phyloP scores from a whole-genome alignment of 495 filamentous ascomycete species.

The Chaetomidium leptoderma region DNA sequence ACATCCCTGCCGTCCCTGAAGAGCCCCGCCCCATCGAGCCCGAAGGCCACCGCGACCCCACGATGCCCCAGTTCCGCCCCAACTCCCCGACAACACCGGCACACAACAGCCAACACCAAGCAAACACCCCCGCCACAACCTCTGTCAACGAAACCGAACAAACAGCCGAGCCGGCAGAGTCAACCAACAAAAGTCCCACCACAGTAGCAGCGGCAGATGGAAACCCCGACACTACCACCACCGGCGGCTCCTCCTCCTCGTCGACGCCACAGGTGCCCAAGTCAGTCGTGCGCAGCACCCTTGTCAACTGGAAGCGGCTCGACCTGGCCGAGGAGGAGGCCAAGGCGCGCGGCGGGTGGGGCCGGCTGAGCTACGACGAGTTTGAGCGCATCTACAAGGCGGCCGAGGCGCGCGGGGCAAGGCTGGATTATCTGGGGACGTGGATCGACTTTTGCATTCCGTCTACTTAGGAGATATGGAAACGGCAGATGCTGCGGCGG shows the following conservation, averaged over 20 bases:
- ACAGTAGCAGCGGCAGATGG: background rate
- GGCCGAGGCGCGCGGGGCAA: slow-evolving; percentile 49
- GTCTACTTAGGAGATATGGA: slow-evolving; percentile 25
- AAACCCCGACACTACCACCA: background rate
- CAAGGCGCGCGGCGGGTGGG: slow-evolving; percentile 65
- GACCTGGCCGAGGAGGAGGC: slow-evolving; percentile 62
- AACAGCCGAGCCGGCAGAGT: background rate
- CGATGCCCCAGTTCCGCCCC: slow-evolving; percentile 62
- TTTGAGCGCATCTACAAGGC: slow-evolving; percentile 67
- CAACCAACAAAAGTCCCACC: background rate
- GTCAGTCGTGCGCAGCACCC: slow-evolving; percentile 30
- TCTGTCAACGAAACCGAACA: background rate
- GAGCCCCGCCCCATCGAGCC: background rate
- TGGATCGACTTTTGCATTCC: slow-evolving; percentile 80
- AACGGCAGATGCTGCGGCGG: background rate
- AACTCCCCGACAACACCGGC: slow-evolving; percentile 11
- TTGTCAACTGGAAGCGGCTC: slow-evolving; percentile 52
- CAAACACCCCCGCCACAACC: background rate
- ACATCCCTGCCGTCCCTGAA: background rate
- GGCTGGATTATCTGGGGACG: slow-evolving; percentile 70
- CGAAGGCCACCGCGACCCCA: slow-evolving; percentile 53
- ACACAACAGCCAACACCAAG: background rate
- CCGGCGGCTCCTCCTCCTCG: background rate
- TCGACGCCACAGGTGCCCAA: background rate
- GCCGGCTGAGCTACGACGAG: slow-evolving; percentile 64